Evolutionary conservation across 257 asterid species (phyloP).

Genomic region (Primulina huaijiensis): DNA sequence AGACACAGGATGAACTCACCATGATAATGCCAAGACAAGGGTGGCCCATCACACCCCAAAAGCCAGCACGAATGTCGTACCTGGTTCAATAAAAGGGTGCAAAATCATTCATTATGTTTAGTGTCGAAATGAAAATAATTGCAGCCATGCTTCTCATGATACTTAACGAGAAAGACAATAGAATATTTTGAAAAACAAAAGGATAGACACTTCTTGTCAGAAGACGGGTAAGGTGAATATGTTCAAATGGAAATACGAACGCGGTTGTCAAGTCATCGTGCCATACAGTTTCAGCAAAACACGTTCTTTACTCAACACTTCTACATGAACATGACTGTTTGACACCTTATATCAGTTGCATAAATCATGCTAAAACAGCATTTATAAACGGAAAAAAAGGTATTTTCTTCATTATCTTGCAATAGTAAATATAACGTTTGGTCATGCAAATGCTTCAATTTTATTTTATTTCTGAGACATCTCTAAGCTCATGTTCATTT

Average conservation of each 20-base stretch:
- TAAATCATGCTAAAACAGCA: neutral
- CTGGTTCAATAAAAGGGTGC: constrained; percentile 34
- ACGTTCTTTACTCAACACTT: neutral
- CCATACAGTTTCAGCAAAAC: neutral
- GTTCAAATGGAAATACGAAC: neutral
- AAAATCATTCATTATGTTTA: constrained; percentile 27
- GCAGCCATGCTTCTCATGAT: neutral
- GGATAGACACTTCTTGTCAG: neutral
- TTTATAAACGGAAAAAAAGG: neutral
- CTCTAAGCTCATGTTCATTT: constrained; percentile 14
- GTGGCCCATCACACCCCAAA: constrained; percentile 97
- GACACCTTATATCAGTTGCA: neutral
- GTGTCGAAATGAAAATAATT: constrained; percentile 1
- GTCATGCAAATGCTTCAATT: constrained; percentile 15
- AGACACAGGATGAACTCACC: constrained; percentile 49
- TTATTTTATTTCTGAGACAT: neutral
- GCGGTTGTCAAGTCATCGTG: neutral
- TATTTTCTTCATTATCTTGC: neutral
- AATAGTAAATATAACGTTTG: neutral
- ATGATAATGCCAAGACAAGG: constrained; percentile 81
- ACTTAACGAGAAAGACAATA: neutral
- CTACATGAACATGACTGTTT: neutral
- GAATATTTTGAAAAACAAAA: constrained; percentile 2
- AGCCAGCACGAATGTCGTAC: constrained; percentile 87
- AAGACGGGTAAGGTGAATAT: constrained; percentile 6